phyloP scores from a whole-genome alignment of 2,329 filamentous ascomycete genomes.

The Monosporascus cannonballus region DNA sequence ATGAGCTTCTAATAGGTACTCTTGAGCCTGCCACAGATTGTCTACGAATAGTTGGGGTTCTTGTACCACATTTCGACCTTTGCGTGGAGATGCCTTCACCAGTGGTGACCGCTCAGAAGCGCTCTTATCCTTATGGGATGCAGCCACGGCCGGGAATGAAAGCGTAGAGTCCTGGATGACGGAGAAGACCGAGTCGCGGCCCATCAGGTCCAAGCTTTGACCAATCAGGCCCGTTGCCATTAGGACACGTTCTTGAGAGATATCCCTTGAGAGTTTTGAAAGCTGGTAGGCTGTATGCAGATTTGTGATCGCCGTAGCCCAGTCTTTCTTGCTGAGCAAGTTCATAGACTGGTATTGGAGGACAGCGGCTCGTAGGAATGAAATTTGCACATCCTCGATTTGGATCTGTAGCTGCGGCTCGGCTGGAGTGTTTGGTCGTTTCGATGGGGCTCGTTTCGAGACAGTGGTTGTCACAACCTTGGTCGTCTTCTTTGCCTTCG shows the following conservation, averaged over 20 bases:
- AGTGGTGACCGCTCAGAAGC: conserved; percentile 29
- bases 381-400: conserved; percentile 27
- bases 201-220: conserved; percentile 66
- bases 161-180: conserved; percentile 90
- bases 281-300: conserved; percentile 45
- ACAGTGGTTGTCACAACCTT: conserved; percentile 18
- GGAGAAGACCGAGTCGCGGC: conserved; percentile 77
- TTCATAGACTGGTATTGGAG: conserved; percentile 38
- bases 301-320: conserved; percentile 49
- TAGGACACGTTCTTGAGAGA: conserved; percentile 49
- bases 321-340: conserved; percentile 46
- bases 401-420: conserved; percentile 7
- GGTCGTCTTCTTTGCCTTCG: conserved; percentile 12
- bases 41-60: conserved; percentile 46
- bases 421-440: conserved; percentile 10
- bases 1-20: conserved; percentile 59
- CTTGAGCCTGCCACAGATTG: conserved; percentile 58
- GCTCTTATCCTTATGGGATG: conserved; percentile 32
- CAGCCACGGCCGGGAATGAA: conserved; percentile 67
- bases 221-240: conserved; percentile 63
- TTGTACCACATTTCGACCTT: conserved; percentile 18
- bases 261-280: conserved; percentile 33
- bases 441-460: conserved; percentile 22
- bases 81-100: conserved; percentile 28
- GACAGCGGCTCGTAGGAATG: conserved; percentile 32